Percentiles rank a stretch among this genome's conserved stretches.
Evolutionary conservation across 805 yeast species (phyloP).

Genomic region (Trichomonascus vanleenenianus): DNA sequence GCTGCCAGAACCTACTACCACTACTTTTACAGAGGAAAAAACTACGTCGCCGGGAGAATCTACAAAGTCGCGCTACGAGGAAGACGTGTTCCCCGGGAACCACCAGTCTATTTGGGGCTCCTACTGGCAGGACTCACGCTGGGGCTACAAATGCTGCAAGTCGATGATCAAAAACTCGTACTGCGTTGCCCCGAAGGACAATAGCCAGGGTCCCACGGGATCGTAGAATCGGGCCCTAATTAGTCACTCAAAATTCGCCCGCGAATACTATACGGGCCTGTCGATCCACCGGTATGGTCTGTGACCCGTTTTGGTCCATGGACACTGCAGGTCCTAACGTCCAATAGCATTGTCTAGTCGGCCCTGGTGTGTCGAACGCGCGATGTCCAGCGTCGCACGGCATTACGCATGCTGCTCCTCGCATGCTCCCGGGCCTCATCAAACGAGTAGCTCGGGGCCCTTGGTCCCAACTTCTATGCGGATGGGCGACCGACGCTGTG

Average conservation of each 20-base stretch:
- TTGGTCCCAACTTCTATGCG: no score
- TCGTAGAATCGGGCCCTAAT: no score
- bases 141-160: slow-evolving; percentile 41
- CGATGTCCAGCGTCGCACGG: no score
- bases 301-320: neutral
- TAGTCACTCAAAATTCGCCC: no score
- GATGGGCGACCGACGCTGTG: no score
- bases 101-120: slow-evolving; percentile 40
- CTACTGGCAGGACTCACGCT: slow-evolving; percentile 33
- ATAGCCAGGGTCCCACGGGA: neutral
- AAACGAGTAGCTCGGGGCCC: no score
- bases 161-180: slow-evolving; percentile 27
- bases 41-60: slow-evolving; percentile 1
- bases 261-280: no score
- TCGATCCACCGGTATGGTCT: no score
- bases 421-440: no score
- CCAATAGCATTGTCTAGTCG: neutral
- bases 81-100: slow-evolving; percentile 33
- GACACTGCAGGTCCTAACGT: neutral
- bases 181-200: slow-evolving; percentile 29
- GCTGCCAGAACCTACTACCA: no score
- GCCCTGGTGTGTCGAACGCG: no score
- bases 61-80: slow-evolving; percentile 27
- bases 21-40: neutral
- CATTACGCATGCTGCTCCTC: no score